Evolutionary conservation across 2,329 filamentous ascomycete genomes (phyloP), one percentile per base, ranked within the genome.

Genomic region (Phaeosphaeriaceae sp.): DNA sequence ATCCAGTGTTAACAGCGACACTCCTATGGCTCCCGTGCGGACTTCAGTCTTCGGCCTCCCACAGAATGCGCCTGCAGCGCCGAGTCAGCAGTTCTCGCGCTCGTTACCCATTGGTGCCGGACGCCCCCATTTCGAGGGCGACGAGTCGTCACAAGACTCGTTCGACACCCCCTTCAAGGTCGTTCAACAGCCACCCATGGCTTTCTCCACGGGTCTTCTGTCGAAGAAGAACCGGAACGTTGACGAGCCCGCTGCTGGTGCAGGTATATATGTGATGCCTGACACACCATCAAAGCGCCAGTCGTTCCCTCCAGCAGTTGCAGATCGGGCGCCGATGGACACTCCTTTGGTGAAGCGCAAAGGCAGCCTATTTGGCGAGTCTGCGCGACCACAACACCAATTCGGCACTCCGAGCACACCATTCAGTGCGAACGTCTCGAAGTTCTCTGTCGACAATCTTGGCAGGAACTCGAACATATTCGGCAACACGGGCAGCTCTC

Each of bases 201-300:
- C 93, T 78, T 93, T 92, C 83, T 98, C 95, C 1, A 98, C 95
- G 0, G 71, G 71, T 20, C 82, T 99, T 25, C 90, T 99, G 53
- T 97, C 95, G 11, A 99, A 99, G 80, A 91, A 96, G 77, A 96
- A 95, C 71, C 89, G 91, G 56, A 80, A 82, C 74, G 86, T 89
- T 0, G 92, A 97, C 66, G 86, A 92, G 51, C 85, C 76, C 44
- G 61, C 58, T 63, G 78, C 80, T 65, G 78, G 76, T 53, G 77
- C 81, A 22, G 80, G 80, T 25, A 85, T 84, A 77, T 88, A 89
- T 72, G 81, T 86, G 27, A 93, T 96, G 83, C 94, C 95, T 0
- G 95, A 98, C 73, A 99, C 95, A 1, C 95, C 95, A 1, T 98
- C 95, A 79, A 99, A 98, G 81, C 93, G 95, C 73, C 89, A 90